Evolutionary conservation across 345 rosid species (phyloP).

Genomic region (Gossypium raimondii): DNA sequence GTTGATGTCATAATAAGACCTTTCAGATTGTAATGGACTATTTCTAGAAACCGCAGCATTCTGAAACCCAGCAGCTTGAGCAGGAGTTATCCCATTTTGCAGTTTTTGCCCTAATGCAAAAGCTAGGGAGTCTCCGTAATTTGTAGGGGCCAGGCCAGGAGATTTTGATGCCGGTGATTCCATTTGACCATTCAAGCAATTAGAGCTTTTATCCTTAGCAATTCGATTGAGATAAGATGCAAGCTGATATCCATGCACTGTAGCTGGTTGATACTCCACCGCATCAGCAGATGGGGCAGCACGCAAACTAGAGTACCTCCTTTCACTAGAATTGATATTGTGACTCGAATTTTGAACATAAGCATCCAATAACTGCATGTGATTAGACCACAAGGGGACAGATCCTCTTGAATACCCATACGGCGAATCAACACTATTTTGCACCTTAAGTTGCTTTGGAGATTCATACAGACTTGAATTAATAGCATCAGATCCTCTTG

Average conservation of each 20-base stretch:
- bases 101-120: constrained; percentile 53
- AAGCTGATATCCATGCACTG: constrained; percentile 65
- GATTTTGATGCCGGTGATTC: constrained; percentile 48
- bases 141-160: constrained; percentile 42
- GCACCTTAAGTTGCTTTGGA: constrained; percentile 53
- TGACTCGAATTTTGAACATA: constrained; percentile 47
- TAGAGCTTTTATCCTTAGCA: constrained; percentile 50
- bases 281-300: constrained; percentile 53
- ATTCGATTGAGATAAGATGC: constrained; percentile 46
- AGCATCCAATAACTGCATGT: constrained; percentile 49
- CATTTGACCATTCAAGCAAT: constrained; percentile 45
- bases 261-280: constrained; percentile 72
- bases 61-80: constrained; percentile 61
- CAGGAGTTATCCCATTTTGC: constrained; percentile 56
- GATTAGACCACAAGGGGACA: constrained; percentile 51
- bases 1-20: constrained; percentile 40
- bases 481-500: constrained; percentile 56
- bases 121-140: constrained; percentile 53
- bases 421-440: constrained; percentile 47
- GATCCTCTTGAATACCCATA: constrained; percentile 62
- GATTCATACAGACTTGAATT: constrained; percentile 54
- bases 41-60: constrained; percentile 50
- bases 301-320: constrained; percentile 73
- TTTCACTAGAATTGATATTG: constrained; percentile 56
- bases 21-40: constrained; percentile 47